Base-by-base conservation (phyloP, 192 early-diverging fungal genomes). In the Radiomyces spectabilis region DNA sequence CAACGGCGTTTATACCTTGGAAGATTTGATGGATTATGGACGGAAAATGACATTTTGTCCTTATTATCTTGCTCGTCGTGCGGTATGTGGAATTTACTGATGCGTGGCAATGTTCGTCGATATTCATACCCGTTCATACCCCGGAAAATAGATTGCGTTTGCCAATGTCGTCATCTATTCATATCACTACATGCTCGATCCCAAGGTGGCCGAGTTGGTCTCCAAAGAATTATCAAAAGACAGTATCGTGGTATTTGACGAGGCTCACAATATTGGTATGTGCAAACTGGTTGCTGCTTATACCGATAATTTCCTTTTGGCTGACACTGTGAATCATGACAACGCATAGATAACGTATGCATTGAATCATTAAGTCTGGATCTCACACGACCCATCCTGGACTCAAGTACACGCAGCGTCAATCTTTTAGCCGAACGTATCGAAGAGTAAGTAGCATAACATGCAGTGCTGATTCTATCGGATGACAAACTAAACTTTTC, bases 111-210 rank as follows among this genome's bases (percentile, higher is more conserved):
- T n/a, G n/a, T n/a, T n/a, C n/a, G n/a, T n/a, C n/a, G n/a, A n/a
- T n/a, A n/a, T n/a, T n/a, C n/a, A n/a, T n/a, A n/a, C n/a, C n/a
- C n/a, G n/a, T n/a, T n/a, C n/a, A n/a, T n/a, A n/a, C n/a, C n/a
- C 22, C 18, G 19, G 21, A n/a, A 10, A 10, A 13, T 63, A 90
- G 74, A 79, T 98, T 49, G 68, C 85, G 15, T 83, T 86, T 66
- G 89, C 95, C 24, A 94, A 99, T 71, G 94, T 97, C 10, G 76
- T 99, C 53, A 97, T 99, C 33, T 99, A 97, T 74, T 92, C 88
- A 54, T 99, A 97, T 62, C 95, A 99, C 62, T 99, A 99, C 61
- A 80, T 99, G 74, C 73, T 99, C n/a, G 97, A 99, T 67, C 97
- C 97, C 18, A 99, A 99, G 72, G 95, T 99, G 1, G 97, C 97